Base-by-base conservation (phyloP, 164 flowering plant species). In the Akebia trifoliata region DNA sequence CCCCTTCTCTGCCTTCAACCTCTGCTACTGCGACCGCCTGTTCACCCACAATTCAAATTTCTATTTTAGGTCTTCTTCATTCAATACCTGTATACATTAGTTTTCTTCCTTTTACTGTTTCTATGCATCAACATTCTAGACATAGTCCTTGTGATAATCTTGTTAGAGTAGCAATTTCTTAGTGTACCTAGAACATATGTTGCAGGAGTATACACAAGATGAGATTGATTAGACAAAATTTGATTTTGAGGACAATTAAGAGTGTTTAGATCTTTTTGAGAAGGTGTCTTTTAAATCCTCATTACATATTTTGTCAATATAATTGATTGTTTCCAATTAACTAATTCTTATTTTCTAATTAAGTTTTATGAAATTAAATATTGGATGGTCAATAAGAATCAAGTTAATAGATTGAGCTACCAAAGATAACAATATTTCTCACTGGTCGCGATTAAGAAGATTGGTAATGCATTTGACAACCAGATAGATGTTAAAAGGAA, bases 361-460 rank as follows among this genome's bases (percentile, higher is more conserved):
- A n/a, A n/a, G n/a, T n/a, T n/a, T n/a, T n/a, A n/a, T n/a, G n/a
- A n/a, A n/a, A n/a, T n/a, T n/a, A n/a, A n/a, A n/a, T n/a, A n/a
- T n/a, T n/a, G n/a, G n/a, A n/a, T n/a, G n/a, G n/a, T n/a, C n/a
- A n/a, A n/a, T n/a, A n/a, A n/a, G n/a, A n/a, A n/a, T n/a, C n/a
- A n/a, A n/a, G n/a, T n/a, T n/a, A n/a, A n/a, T n/a, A n/a, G n/a
- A n/a, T n/a, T n/a, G n/a, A n/a, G n/a, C n/a, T n/a, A n/a, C n/a
- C n/a, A n/a, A n/a, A n/a, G n/a, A n/a, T n/a, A n/a, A n/a, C n/a
- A n/a, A n/a, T n/a, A n/a, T n/a, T n/a, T n/a, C n/a, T n/a, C n/a
- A 71, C 94, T 84, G 65, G 87, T 93, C 59, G 99, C 99, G 2
- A 93, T 93, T 42, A 93, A 93, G 81, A 93, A 93, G 74, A 77